Base-by-base conservation (phyloP, 768 basidiomycete genomes). In the Tylopilus subfusipes region DNA sequence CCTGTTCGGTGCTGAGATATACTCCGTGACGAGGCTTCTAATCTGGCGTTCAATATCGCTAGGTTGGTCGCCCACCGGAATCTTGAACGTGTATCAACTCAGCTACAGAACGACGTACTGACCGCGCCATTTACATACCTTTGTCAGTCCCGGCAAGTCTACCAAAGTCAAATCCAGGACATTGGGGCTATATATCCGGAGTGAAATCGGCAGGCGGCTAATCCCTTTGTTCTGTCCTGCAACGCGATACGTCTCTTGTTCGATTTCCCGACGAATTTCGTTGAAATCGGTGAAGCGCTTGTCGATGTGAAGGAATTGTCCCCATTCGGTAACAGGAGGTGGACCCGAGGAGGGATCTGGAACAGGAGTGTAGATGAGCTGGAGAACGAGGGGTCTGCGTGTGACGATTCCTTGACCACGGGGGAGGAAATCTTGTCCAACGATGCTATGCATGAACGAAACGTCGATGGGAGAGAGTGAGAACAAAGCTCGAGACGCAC, bases 151-250 rank as follows among this genome's bases (percentile, higher is more conserved):
- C 5, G 97, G 97, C 49, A 99, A 72, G 76, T 99, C 97, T 29
- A 99, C 97, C 61, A 99, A 72, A 1, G 97, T 99, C 64, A 99
- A 74, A 70, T 98, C 96, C 60, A 98, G 76, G 33, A 99, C 97
- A 62, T 93, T 84, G 22, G 96, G 94, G 56, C 94, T 97, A 71
- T 89, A 95, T 76, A 99, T 97, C 68, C 93, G 83, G 44, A 99
- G 79, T 54, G 94, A 92, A 64, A 98, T 98, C 2, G 96, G 95
- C 44, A 97, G 72, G 68, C 95, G 94, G 75, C 93, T 95, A 55
- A 99, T 88, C 42, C 97, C 97, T 74, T 98, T 99, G 73, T 98
- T 98, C 77, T 98, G 95, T 0, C 97, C 97, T 0, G 97, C 97
- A 18, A 99, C 95, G 42, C 97, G 78, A 71, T 87, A 94, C 2